Conservation (phyloP, 345 rosid genomes). For the Camelina hispida region DNA sequence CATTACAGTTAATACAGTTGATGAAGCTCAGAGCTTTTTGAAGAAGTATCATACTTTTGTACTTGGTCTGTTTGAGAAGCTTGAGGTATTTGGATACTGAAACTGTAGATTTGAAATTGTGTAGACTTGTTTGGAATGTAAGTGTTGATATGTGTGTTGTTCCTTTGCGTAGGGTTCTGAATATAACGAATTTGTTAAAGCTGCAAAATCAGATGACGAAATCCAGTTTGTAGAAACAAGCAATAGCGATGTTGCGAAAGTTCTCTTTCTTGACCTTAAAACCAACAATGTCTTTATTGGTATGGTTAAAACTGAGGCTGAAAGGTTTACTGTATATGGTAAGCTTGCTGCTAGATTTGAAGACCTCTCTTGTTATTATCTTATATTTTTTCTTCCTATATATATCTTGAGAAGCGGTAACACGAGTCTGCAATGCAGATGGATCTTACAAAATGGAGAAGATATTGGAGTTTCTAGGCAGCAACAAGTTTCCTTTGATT, state of each 20-base stretch:
- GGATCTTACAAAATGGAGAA: constrained; percentile 59
- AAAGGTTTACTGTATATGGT: constrained; percentile 72
- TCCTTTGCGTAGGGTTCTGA: constrained; percentile 57
- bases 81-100: constrained; percentile 55
- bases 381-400: background rate
- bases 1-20: constrained; percentile 52
- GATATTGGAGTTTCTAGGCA: constrained; percentile 65
- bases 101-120: background rate
- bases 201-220: constrained; percentile 66
- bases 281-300: constrained; percentile 55
- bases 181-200: constrained; percentile 69
- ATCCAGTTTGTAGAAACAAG: constrained; percentile 74
- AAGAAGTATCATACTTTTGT: constrained; percentile 59
- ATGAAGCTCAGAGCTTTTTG: constrained; percentile 66
- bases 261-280: constrained; percentile 63
- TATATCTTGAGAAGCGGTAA: background rate
- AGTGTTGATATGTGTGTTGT: constrained; percentile 6
- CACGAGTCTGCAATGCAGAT: constrained; percentile 52
- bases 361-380: background rate
- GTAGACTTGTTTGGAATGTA: background rate
- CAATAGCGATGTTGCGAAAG: constrained; percentile 52
- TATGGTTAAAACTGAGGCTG: constrained; percentile 82
- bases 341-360: constrained; percentile 39
- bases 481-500: constrained; percentile 81
- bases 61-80: constrained; percentile 67